Evolutionary conservation across 139 green algal species (phyloP), one percentile per base, ranked within the genome.

Genomic region (Marvania coccoides): DNA sequence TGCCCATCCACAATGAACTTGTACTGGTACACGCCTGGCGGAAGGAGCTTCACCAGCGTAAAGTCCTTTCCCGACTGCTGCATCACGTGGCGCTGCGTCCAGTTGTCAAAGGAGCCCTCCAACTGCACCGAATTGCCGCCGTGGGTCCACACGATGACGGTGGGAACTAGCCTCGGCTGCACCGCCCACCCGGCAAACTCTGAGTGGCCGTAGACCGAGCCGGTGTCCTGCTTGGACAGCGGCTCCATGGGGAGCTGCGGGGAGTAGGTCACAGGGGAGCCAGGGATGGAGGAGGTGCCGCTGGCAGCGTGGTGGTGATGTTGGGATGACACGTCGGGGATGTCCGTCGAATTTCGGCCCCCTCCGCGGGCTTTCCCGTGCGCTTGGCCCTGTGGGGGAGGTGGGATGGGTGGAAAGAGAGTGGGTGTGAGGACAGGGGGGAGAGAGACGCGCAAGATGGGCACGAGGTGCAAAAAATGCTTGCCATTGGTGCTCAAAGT

Each of bases 1-100:
- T 91, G 82, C 6, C 89, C 87, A 61, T 99, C 94, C n/a, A 99
- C 94, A 10, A 96, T 92, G 75, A 95, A 96, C 64, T 95, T 96
- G 83, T 94, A 97, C 83, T 96, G 85, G 72, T 97, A 97, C 48
- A 98, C 90, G 12, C 92, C 92, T 4, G 92, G 92, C 1, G 88
- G 80, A 47, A 98, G 78, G 46, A 97, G 76, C 77, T 97, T 98
- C 19, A 98, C 83, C 12, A 98, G 84, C 6, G 88, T 96, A 75
- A 93, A 97, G 77, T 97, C 93, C 67, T 86, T 90, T 39, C 94
- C 94, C 1, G 82, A 87, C 1, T 72, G 63, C 70, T 96, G 89
- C 67, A 99, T 75, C 24, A 75, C 42, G 66, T 78, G 38, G 8
- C 90, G 60, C 0, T 83, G 91, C 3, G 80, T 89, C 94, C 94